These are phyloP conservation scores for Silene latifolia DNA, from an alignment of 148 eudicot genomes.

Conservation along the genomic window DNA sequence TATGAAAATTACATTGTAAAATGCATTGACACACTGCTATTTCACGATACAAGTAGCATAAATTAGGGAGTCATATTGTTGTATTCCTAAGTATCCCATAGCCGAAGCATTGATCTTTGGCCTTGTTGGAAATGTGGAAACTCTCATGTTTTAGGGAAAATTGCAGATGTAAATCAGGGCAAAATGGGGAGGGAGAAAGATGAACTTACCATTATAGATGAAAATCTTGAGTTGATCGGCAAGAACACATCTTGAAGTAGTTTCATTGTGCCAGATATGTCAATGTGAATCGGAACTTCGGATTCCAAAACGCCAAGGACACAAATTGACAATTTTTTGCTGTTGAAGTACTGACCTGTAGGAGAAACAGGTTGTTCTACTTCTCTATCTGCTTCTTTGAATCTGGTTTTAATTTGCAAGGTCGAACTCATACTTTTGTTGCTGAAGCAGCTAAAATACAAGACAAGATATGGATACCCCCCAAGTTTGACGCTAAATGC, in stretches of 20 bases:
- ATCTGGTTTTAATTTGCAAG: conserved; percentile 22
- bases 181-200: background rate
- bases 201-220: conserved; percentile 60
- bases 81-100: too few species aligned
- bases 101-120: too few species aligned
- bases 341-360: conserved; percentile 68
- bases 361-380: conserved; percentile 72
- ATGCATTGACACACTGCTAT: background rate
- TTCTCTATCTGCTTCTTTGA: conserved; percentile 15
- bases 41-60: background rate
- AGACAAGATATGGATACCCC: background rate
- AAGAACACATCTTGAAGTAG: conserved; percentile 48
- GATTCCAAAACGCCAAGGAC: conserved; percentile 49
- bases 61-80: too few species aligned
- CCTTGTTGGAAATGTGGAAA: background rate
- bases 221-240: conserved; percentile 68
- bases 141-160: background rate
- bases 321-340: conserved; percentile 52
- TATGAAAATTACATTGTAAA: background rate
- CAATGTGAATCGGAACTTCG: conserved; percentile 45
- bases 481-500: background rate
- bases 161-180: background rate
- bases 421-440: conserved; percentile 19
- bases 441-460: background rate
- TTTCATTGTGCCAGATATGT: conserved; percentile 33